Conservation (phyloP, 805 yeast species). For the Saccharomycopsis sp. region DNA sequence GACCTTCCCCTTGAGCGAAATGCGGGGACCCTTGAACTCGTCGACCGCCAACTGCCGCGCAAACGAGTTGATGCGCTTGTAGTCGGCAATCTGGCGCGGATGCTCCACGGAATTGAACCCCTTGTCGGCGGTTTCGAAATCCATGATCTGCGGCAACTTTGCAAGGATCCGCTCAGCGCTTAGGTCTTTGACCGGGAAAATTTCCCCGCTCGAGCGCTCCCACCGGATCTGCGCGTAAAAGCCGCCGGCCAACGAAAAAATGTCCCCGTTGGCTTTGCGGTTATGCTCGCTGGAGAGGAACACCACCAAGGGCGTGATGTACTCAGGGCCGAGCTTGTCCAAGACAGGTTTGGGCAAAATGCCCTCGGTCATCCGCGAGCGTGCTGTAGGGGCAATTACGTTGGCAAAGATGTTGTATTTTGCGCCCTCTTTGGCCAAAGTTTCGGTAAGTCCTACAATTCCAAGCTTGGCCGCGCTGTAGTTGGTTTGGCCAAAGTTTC, state of each 20-base stretch:
- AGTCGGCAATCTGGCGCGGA: conserved; percentile 71
- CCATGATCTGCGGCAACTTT: conserved; percentile 55
- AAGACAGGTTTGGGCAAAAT: conserved; percentile 80
- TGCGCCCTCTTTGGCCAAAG: conserved; percentile 89
- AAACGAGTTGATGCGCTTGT: conserved; percentile 49
- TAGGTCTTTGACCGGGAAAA: conserved; percentile 67
- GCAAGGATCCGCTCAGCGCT: conserved; percentile 81
- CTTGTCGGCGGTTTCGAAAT: conserved; percentile 46
- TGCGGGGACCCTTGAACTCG: conserved; percentile 28
- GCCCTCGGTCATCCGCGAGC: conserved; percentile 92
- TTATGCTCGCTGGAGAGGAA: conserved; percentile 64
- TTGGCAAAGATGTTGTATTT: conserved; percentile 79
- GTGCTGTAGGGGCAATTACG: conserved; percentile 90
- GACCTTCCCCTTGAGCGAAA: conserved; percentile 73
- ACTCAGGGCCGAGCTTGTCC: conserved; percentile 75
- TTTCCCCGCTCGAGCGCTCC: conserved; percentile 86
- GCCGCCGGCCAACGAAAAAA: conserved; percentile 93
- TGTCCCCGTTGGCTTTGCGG: conserved; percentile 57
- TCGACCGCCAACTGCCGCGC: conserved; percentile 47
- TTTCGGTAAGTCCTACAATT: conserved; percentile 85
- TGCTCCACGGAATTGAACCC: conserved; percentile 50
- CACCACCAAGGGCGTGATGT: conserved; percentile 86
- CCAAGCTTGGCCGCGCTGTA: conserved; percentile 92
- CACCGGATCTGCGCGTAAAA: conserved; percentile 86
- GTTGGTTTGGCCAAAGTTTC: conserved; percentile 95